Evolutionary conservation across 176 grass and related monocot species (phyloP), one percentile per base, ranked within the genome.

Genomic region (Oryza rufipogon): DNA sequence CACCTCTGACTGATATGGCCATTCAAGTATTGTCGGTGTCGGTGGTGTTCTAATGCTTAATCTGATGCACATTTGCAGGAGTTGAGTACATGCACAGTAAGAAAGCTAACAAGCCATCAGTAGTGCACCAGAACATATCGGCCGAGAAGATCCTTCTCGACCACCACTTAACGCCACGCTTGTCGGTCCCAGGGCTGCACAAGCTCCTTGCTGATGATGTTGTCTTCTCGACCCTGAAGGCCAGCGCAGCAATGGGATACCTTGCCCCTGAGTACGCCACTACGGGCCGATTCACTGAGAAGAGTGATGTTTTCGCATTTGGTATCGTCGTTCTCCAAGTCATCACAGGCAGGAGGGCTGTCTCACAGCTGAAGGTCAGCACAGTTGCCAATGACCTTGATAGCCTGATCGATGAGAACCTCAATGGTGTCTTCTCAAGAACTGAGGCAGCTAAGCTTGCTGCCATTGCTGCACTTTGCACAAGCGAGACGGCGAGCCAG

Each of bases 111-210:
- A 99, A 94, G 71, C 93, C 90, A 28, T 22, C 96, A 41, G 78
- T 99, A 49, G 86, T 96, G 11, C 96, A 96, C 83, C 96, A 99
- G 78, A 99, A 89, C 83, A 96, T 99, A 47, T 96, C 96, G 1
- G 93, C 96, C 0, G 91, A 96, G 30, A 99, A 96, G 70, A 91
- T 99, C 64, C 93, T 99, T 36, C 84, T 99, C 0, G 93, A 94
- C 78, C 78, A 94, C 69, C 78, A 99, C 80, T 96, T 96, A 2
- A 68, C 80, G 4, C 93, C 96, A 0, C 84, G 81, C 2, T 32
- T 99, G 11, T 95, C 89, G 0, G 88, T 92, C 39, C 89, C 86
- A 2, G 96, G 91, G 32, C 93, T 99, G 64, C 93, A 99, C 81
- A 99, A 94, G 68, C 89, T 99, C 72, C 87, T 99, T 5, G 96